These are phyloP conservation scores for Coemansia sp. DNA, from an alignment of 192 early-diverging fungal species.

Conservation along the genomic window DNA sequence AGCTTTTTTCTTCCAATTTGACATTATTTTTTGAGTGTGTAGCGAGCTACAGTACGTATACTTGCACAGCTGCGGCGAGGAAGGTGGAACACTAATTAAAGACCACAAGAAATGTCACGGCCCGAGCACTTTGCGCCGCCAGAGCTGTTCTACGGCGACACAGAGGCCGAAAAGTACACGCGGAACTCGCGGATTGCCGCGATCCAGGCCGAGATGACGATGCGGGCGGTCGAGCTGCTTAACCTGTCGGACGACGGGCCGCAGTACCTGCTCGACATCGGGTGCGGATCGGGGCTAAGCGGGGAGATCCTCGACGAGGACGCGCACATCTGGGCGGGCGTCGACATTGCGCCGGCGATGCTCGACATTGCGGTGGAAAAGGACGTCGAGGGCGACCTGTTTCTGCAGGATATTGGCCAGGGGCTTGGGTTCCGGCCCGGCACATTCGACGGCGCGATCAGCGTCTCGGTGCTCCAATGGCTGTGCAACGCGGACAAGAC, in stretches of 20 bases:
- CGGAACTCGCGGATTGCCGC: conserved; percentile 86
- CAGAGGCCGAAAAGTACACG: conserved; percentile 93
- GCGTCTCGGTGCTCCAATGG: conserved; percentile 97
- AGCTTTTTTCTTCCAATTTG: neutral
- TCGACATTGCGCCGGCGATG: conserved; percentile 95
- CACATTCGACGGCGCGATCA: conserved; percentile 94
- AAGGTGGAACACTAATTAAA: neutral
- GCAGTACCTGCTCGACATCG: conserved; percentile 88
- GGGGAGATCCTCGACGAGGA: conserved; percentile 94
- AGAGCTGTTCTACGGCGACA: conserved; percentile 95
- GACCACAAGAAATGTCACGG: conserved; percentile 66
- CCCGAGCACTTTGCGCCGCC: conserved; percentile 97
- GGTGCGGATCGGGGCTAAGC: conserved; percentile 94
- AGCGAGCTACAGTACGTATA: neutral
- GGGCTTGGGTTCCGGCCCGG: conserved; percentile 93
- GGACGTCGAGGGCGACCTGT: conserved; percentile 92
- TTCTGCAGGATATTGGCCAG: conserved; percentile 94
- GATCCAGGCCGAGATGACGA: conserved; percentile 94
- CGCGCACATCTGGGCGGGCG: conserved; percentile 95
- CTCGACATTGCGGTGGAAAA: conserved; percentile 89
- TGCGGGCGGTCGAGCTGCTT: conserved; percentile 88
- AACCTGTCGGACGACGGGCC: conserved; percentile 72
- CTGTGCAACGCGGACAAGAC: conserved; percentile 96
- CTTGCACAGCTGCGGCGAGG: no score
- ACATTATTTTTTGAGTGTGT: neutral